Base-by-base conservation (phyloP, 1,139 yeast genomes). In the Hansenula sp. region DNA sequence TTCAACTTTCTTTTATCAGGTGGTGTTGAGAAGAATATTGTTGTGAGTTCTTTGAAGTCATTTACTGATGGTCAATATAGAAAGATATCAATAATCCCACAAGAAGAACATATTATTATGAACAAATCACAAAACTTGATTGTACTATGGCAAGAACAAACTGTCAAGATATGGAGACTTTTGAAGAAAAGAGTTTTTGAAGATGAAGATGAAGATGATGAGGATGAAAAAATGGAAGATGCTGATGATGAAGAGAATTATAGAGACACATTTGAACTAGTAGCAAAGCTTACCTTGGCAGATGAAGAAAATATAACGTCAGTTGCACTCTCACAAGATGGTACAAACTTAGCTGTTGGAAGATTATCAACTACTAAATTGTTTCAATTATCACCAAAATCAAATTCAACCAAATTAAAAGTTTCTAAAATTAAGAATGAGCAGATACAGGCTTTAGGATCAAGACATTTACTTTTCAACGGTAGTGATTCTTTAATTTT, bases 1-100 rank as follows among this genome's bases (percentile, higher is more conserved):
- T 73, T 81, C 39, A 83, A 82, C 52, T 73, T 83, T 47, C 67
- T 90, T 44, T 77, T 87, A 2, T 83, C 94, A 54, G 97, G 96
- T 40, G 97, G 97, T 47, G 94, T 87, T 17, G 97, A 92, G 61
- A 75, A 86, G 54, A 73, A 82, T 16, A 66, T 92, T 42, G 90
- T 86, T 4, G 71, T 92, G 29, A 85, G 79, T 56, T 77, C 94
- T 2, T 66, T 82, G 29, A 68, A 68, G 30, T 57, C 65, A 16
- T 90, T 92, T 60, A 79, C 81, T 45, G 85, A 80, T 54, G 90
- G 94, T 16, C 77, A 77, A 46, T 82, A 83, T 54, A 71, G 81
- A 48, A 89, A 85, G 62, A 62, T 92, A 34, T 77, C 89, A 27
- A 74, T 79, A 44, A 65, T 69, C 19, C 82, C 82, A 45, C 86